phyloP scores from a whole-genome alignment of 345 rosid species.

The Heritiera fomes region DNA sequence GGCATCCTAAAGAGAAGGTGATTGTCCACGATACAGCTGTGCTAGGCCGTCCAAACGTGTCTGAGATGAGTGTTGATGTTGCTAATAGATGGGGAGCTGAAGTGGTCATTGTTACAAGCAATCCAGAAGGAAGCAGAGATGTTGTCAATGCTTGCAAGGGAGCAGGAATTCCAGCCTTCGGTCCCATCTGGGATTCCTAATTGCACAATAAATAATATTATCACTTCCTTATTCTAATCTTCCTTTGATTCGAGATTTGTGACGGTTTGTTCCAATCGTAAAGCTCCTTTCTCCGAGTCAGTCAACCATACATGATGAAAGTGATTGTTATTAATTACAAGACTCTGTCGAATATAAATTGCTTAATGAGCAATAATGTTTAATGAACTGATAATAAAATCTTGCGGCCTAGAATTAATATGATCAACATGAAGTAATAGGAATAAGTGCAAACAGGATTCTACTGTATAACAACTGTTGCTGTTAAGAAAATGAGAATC shows the following conservation, averaged over 20 bases:
- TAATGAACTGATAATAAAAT: no score
- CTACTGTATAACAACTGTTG: no score
- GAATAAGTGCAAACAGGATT: no score
- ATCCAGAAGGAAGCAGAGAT: constrained; percentile 86
- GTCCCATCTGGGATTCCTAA: constrained; percentile 92
- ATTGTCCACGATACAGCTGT: constrained; percentile 71
- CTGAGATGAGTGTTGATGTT: constrained; percentile 61
- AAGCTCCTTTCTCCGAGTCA: neutral
- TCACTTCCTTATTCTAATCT: no score
- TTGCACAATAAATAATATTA: neutral
- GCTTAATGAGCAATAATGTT: no score
- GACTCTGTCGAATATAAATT: no score
- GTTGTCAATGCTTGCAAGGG: constrained; percentile 69
- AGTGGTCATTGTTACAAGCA: constrained; percentile 82
- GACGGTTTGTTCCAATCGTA: neutral
- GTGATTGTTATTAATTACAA: neutral
- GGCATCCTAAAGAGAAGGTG: constrained; percentile 54
- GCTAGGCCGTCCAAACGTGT: constrained; percentile 67
- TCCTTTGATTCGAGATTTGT: neutral
- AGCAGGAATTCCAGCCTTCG: constrained; percentile 67
- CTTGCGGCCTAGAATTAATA: no score
- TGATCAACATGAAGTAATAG: no score
- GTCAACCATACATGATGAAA: neutral
- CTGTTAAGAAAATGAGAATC: no score
- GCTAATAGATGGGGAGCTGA: constrained; percentile 70